A percentile compares a stretch with the other conserved stretches of the same genome.
phyloP scores from a whole-genome alignment of 257 asterid species.

The Petrea volubilis region DNA sequence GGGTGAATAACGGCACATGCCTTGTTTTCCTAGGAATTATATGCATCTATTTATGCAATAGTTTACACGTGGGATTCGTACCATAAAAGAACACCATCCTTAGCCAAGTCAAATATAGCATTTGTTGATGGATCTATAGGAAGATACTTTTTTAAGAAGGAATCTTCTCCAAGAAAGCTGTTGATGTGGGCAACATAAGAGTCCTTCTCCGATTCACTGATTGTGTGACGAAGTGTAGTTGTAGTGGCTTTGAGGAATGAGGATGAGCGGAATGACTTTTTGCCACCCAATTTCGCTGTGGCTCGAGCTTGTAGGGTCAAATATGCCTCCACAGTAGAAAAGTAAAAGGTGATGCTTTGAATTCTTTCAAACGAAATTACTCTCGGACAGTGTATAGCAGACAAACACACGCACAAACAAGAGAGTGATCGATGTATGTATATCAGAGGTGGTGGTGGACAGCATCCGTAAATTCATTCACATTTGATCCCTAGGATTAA shows the following conservation, averaged over 20 bases:
- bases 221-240: slow-evolving; percentile 86
- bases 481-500: background rate
- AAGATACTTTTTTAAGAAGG: slow-evolving; percentile 67
- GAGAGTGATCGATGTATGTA: background rate
- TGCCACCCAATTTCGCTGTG: slow-evolving; percentile 52
- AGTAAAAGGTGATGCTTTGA: background rate
- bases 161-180: slow-evolving; percentile 74
- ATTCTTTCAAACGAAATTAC: background rate
- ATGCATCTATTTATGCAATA: background rate
- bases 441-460: background rate
- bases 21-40: background rate
- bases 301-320: slow-evolving; percentile 72
- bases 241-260: slow-evolving; percentile 87
- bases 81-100: slow-evolving; percentile 95
- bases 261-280: no score
- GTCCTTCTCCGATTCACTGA: slow-evolving; percentile 81
- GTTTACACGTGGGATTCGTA: slow-evolving; percentile 18
- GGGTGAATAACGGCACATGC: slow-evolving; percentile 14
- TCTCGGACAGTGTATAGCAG: background rate
- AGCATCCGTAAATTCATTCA: background rate
- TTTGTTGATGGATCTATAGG: slow-evolving; percentile 79
- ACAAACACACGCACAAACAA: background rate
- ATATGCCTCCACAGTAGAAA: slow-evolving; percentile 45
- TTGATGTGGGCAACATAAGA: slow-evolving; percentile 82
- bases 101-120: slow-evolving; percentile 82